These are phyloP conservation scores for Laetiporus sulphureus DNA, from an alignment of 1,284 basidiomycete species.

Conservation along the genomic window DNA sequence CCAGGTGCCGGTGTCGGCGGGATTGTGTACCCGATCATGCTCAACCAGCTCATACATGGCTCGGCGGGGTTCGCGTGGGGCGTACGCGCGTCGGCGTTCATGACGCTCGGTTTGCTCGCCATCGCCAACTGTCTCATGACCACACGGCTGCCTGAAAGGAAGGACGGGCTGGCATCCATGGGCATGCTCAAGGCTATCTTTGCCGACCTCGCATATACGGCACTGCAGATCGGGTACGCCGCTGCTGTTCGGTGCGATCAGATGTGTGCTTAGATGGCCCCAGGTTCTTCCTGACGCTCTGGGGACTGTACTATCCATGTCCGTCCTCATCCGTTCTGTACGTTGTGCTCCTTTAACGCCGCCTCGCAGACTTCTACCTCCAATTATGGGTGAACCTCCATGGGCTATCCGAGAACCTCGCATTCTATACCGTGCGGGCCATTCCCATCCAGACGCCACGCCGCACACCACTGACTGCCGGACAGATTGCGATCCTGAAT, in stretches of 20 bases:
- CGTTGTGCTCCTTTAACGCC: neutral
- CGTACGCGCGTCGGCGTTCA: conserved; percentile 11
- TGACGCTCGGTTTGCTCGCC: conserved; percentile 7
- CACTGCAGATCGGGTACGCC: conserved; percentile 13
- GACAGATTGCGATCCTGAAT: conserved; percentile 20
- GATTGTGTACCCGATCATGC: conserved; percentile 23
- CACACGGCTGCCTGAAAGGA: neutral
- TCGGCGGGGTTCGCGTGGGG: conserved; percentile 21
- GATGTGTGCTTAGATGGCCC: neutral
- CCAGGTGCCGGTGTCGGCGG: conserved; percentile 12
- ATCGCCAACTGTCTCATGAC: conserved; percentile 5
- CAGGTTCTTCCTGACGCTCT: conserved; percentile 3
- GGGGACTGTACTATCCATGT: conserved; percentile 10
- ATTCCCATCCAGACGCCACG: conserved; percentile 5
- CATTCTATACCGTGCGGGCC: conserved; percentile 18
- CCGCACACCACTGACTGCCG: no score
- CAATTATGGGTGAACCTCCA: conserved; percentile 20
- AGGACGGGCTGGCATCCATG: neutral
- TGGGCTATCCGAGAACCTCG: conserved; percentile 13
- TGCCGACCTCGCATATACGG: conserved; percentile 7
- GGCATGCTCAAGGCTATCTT: neutral
- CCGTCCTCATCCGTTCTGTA: neutral
- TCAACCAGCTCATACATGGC: conserved; percentile 22
- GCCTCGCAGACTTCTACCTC: conserved; percentile 18
- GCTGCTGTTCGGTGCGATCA: neutral